These are phyloP conservation scores for Clitopilus passeckerianus DNA, from an alignment of 768 basidiomycete species.

Conservation along the genomic window DNA sequence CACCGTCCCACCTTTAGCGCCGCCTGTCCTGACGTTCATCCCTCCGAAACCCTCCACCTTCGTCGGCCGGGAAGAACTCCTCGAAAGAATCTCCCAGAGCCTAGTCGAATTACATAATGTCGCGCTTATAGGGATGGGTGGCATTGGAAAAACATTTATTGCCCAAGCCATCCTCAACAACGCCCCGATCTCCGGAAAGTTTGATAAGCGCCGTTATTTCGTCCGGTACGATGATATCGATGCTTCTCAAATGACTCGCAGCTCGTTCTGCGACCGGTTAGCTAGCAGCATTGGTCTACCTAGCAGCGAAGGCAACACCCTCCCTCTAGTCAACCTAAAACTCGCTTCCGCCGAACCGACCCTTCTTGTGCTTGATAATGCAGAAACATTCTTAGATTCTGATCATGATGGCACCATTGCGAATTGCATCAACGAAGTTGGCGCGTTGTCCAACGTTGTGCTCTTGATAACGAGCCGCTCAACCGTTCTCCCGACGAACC, in stretches of 20 bases:
- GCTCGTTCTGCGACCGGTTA: slow-evolving; percentile 3
- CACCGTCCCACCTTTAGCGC: neutral
- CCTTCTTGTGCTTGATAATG: neutral
- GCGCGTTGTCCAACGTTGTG: neutral
- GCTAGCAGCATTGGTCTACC: neutral
- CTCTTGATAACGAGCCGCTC: neutral
- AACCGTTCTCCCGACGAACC: neutral
- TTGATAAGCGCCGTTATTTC: slow-evolving; percentile 4
- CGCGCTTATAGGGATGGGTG: slow-evolving; percentile 8
- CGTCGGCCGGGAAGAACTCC: neutral
- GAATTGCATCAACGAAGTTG: neutral
- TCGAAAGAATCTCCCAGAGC: neutral
- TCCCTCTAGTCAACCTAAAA: neutral
- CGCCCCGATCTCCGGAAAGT: slow-evolving; percentile 1
- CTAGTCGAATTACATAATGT: neutral
- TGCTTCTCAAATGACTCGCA: slow-evolving; percentile 2
- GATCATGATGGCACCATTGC: neutral
- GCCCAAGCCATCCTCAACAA: slow-evolving; percentile 6
- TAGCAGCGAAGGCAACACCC: neutral
- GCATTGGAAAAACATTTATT: slow-evolving; percentile 10
- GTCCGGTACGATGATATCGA: slow-evolving; percentile 9
- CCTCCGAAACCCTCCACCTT: neutral
- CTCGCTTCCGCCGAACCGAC: neutral
- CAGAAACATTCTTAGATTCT: neutral
- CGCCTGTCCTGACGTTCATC: neutral